Conservation (phyloP, 805 yeast genomes). For the Candida hungchunana region DNA sequence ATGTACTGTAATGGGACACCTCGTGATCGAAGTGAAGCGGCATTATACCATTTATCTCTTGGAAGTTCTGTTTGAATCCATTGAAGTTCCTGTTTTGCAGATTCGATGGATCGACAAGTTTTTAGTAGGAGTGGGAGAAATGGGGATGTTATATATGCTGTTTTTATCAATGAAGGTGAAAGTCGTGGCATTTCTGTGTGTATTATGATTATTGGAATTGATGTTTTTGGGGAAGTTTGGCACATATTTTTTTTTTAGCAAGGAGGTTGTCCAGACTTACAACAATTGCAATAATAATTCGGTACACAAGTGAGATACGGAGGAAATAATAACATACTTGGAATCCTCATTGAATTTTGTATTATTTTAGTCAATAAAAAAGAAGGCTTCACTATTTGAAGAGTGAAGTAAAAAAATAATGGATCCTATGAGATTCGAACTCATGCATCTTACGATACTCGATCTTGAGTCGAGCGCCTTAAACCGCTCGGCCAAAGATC, state of each 20-base stretch:
- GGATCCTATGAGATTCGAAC: conserved; percentile 25
- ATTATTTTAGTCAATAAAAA: too few relatives aligned
- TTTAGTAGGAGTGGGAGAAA: conserved; percentile 16
- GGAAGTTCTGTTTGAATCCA: conserved; percentile 67
- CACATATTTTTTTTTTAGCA: too few relatives aligned
- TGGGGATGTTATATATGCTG: conserved; percentile 10
- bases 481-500: conserved; percentile 26
- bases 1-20: conserved; percentile 80
- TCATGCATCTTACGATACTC: conserved; percentile 24
- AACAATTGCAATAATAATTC: too few relatives aligned
- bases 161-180: conserved; percentile 11
- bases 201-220: neutral
- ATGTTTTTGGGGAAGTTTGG: too few relatives aligned
- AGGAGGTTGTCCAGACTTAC: too few relatives aligned
- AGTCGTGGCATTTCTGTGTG: conserved; percentile 18
- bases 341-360: too few relatives aligned
- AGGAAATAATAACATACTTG: too few relatives aligned
- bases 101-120: conserved; percentile 21
- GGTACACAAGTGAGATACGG: too few relatives aligned
- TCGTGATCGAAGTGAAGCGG: conserved; percentile 48
- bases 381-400: too few relatives aligned
- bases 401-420: too few relatives aligned
- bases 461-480: conserved; percentile 25
- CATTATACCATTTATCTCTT: conserved; percentile 39
- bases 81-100: conserved; percentile 51